Base-by-base conservation (phyloP, 495 filamentous ascomycete species). In the Neurospora discreta region DNA sequence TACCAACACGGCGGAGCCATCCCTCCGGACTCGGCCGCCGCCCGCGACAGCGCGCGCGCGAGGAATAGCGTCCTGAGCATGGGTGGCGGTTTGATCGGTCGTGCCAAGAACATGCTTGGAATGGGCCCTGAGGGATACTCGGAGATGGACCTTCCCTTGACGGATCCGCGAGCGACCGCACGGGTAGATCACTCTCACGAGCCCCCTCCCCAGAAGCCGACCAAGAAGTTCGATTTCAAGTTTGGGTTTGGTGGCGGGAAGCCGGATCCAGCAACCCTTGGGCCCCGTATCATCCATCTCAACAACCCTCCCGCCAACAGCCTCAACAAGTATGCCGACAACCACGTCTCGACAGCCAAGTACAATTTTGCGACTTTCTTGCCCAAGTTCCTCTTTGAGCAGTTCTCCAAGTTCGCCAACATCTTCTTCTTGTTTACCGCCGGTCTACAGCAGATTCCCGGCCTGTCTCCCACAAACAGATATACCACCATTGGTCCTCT, bases 351-450 rank as follows among this genome's bases (percentile, higher is more conserved):
- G 8, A 99, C 96, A 3, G 90, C 96, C 75, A 99, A 99, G 80
- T 99, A 99, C 87, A 99, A 98, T 80, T 76, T 94, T 77, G 85
- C 92, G 69, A 97, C 93, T n/a, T 98, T 98, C 80, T 77, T 98
- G 38, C 95, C 95, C 68, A 99, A 99, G 81, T 99, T 99, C 84
- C 84, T 99, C 26, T 96, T 94, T 82, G 96, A 99, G 78, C 96
- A 99, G 81, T 99, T 99, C 84, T 97, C 93, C 68, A 99, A 97
- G 83, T 98, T 97, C 82, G 96, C 95, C 82, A 99, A 99, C 80
- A 80, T 99, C 74, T 99, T 99, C 85, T 99, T 99, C 90, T 89
- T 99, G 77, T 98, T 99, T 81, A 99, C 96, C 40, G 95, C 96
- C 3, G 90, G 89, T 6, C 81, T 99, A 40, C 96, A 99, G 83